Conservation (phyloP, 371 early-diverging fungal species). For the Agmasoma carcini region DNA sequence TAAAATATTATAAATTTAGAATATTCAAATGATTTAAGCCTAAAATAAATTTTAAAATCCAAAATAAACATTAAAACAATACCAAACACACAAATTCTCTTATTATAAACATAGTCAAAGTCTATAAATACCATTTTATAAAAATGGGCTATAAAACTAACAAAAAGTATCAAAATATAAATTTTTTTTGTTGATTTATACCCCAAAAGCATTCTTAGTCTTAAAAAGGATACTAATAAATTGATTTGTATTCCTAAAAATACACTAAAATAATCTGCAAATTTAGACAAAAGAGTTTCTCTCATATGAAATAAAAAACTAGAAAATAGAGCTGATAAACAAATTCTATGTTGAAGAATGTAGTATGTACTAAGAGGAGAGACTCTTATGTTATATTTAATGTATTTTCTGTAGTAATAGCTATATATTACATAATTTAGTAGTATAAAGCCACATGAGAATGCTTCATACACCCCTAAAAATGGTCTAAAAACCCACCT, state of each 20-base stretch:
- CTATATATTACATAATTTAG: slow-evolving; percentile 22
- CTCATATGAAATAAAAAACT: slow-evolving; percentile 42
- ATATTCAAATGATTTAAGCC: neutral
- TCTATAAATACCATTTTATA: slow-evolving; percentile 37
- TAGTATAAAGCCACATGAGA: slow-evolving; percentile 35
- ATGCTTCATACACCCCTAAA: slow-evolving; percentile 39
- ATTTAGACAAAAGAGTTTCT: slow-evolving; percentile 36
- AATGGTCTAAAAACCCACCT: slow-evolving; percentile 41
- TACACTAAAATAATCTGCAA: slow-evolving; percentile 44
- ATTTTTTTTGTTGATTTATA: neutral
- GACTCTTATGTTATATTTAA: slow-evolving; percentile 4
- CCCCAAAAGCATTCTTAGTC: slow-evolving; percentile 10
- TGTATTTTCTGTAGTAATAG: slow-evolving; percentile 1
- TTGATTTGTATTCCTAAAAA: slow-evolving; percentile 26
- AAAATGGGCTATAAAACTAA: slow-evolving; percentile 32
- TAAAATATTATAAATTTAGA: slow-evolving; percentile 22
- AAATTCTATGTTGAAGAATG: slow-evolving; percentile 24
- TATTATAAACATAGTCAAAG: slow-evolving; percentile 45
- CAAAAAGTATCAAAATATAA: neutral
- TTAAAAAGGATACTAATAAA: slow-evolving; percentile 19
- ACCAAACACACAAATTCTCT: slow-evolving; percentile 26
- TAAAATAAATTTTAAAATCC: slow-evolving; percentile 11
- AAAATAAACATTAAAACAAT: slow-evolving; percentile 10
- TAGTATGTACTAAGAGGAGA: neutral
- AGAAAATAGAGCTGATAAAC: slow-evolving; percentile 35